These are phyloP conservation scores for Nyctanthes arbortristis DNA, from an alignment of 257 asterid species.

Conservation along the genomic window DNA sequence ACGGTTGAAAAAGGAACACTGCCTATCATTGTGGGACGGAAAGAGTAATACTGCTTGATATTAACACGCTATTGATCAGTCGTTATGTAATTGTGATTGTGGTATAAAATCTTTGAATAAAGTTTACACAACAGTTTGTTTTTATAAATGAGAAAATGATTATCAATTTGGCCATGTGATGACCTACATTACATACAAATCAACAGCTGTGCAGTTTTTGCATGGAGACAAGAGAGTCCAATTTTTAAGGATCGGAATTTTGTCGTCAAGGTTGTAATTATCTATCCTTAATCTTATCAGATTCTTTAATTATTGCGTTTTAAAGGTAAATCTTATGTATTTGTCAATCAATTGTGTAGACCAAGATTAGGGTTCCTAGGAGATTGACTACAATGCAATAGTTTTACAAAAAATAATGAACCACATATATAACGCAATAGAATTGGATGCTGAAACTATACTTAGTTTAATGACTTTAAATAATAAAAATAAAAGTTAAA, in stretches of 20 bases:
- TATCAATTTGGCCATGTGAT: neutral
- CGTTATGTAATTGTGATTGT: no score
- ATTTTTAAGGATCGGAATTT: neutral
- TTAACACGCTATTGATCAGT: no score
- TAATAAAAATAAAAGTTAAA: neutral
- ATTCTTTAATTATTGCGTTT: neutral
- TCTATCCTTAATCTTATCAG: neutral
- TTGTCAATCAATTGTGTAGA: neutral
- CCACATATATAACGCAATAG: neutral
- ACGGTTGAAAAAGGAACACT: no score
- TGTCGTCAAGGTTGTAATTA: neutral
- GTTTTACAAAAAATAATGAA: neutral
- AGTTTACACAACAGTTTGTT: neutral
- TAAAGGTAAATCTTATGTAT: neutral
- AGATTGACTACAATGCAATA: neutral
- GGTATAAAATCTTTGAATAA: neutral
- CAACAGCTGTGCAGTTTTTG: neutral
- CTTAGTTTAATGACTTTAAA: neutral
- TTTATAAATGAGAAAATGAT: neutral
- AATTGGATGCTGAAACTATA: neutral
- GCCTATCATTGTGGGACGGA: no score
- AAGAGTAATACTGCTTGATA: no score
- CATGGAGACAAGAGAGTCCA: neutral
- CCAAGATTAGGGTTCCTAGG: neutral
- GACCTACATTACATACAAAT: neutral